Evolutionary conservation across 768 basidiomycete species (phyloP).

Genomic region (Mycena metata): DNA sequence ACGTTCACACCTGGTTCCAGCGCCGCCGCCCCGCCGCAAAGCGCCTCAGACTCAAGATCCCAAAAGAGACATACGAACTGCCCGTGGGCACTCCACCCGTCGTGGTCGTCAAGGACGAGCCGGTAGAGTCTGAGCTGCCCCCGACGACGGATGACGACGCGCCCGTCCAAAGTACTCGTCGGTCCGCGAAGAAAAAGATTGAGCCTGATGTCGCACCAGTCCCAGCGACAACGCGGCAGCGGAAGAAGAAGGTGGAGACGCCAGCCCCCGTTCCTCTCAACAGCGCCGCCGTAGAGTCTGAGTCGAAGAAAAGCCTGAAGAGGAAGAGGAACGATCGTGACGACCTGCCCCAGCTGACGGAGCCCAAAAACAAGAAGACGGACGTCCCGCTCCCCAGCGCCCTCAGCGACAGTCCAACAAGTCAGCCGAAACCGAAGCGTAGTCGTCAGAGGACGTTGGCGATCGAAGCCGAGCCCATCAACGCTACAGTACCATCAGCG

Average conservation of each 20-base stretch:
- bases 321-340: constrained; percentile 1
- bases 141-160: neutral
- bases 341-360: neutral
- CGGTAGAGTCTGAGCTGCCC: neutral
- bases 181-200: neutral
- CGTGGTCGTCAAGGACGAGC: constrained; percentile 24
- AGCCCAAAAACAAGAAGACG: constrained; percentile 20
- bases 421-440: neutral
- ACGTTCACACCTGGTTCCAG: constrained; percentile 57
- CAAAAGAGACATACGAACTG: constrained; percentile 53
- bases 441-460: neutral
- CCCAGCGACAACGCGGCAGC: neutral
- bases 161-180: neutral
- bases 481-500: neutral
- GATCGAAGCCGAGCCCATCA: neutral
- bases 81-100: constrained; percentile 51
- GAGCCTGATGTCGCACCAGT: neutral
- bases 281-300: neutral
- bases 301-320: constrained; percentile 7
- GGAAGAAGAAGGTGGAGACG: neutral
- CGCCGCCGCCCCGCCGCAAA: constrained; percentile 48
- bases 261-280: neutral
- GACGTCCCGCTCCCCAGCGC: no score
- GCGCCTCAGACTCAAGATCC: constrained; percentile 45
- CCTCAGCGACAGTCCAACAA: neutral